Evolutionary conservation across 1,284 basidiomycete species (phyloP), one percentile per base, ranked within the genome.

Genomic region (Pterulicium gracile): DNA sequence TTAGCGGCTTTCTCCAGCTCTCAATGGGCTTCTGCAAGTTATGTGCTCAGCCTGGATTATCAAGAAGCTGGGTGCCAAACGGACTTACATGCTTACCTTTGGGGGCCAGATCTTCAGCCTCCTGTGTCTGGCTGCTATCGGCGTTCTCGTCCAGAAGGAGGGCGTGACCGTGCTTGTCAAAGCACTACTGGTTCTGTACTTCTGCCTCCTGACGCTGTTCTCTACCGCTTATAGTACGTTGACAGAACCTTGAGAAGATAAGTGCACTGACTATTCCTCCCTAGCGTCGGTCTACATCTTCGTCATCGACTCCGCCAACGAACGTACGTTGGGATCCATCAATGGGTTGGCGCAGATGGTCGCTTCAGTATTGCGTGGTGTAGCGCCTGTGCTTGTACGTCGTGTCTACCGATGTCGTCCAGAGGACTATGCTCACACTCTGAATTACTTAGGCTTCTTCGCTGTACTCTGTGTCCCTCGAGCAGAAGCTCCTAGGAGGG

Each of bases 311-410:
- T 50, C 61, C 3, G 58, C 61, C 1, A 54, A 54, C 5, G 51
- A 51, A 15, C 47, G 52, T 2, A 46, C 57, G 1, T 48, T 73
- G 24, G 71, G 72, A 4, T 59, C 72, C 3, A 66, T 67, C 18
- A 74, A 73, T 52, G 73, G 73, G 4, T 60, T 74, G 3, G 68
- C 67, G 0, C 72, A 74, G 54, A 68, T 65, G 20, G 55, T 60
- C 1, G 66, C 65, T 7, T 69, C 67, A 2, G 60, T 65, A 35
- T 60, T 68, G 24, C 60, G 69, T 22, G 69, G 69, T 47, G 54
- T 71, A 41, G 69, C 68, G 13, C 70, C 70, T 1, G 52, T 52
- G 0, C 44, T 42, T 3, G 51, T 53, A 13, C 27, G 27, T 32
- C 7, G n/a, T n/a, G n/a, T n/a, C n/a, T n/a, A n/a, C n/a, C n/a